Percentiles rank a stretch among this genome's conserved stretches.
These are phyloP conservation scores for Picea mariana DNA, from an alignment of 83 land plant species.

Conservation along the genomic window DNA sequence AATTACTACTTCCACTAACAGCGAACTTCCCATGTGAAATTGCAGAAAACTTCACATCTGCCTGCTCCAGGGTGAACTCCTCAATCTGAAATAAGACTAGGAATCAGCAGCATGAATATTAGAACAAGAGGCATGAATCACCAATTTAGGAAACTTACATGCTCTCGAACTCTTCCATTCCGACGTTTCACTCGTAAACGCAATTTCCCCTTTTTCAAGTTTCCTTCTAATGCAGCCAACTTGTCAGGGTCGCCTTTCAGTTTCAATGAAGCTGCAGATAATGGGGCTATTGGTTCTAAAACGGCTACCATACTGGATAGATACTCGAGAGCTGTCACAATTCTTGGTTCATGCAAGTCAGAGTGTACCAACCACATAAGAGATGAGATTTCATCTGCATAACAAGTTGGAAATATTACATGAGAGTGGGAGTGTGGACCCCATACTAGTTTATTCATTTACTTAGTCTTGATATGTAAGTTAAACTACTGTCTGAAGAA, in stretches of 20 bases:
- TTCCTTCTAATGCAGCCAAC: constrained; percentile 27
- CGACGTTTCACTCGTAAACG: constrained; percentile 50
- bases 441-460: neutral
- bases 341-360: constrained; percentile 48
- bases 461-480: too few species aligned
- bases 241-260: constrained; percentile 25
- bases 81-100: constrained; percentile 32
- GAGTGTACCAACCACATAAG: constrained; percentile 55
- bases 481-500: constrained; percentile 5
- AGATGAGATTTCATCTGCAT: constrained; percentile 57
- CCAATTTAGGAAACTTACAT: constrained; percentile 31
- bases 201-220: constrained; percentile 38
- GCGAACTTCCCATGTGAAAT: constrained; percentile 29
- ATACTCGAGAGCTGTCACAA: constrained; percentile 44
- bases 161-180: constrained; percentile 63
- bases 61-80: constrained; percentile 38
- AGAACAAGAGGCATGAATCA: neutral
- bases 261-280: constrained; percentile 14
- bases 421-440: neutral
- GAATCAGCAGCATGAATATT: neutral
- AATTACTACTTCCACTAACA: constrained; percentile 28
- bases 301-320: constrained; percentile 51
- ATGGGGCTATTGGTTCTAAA: constrained; percentile 32
- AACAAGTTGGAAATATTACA: neutral
- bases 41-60: constrained; percentile 41